Percentiles rank a stretch among this genome's conserved stretches.
These are phyloP conservation scores for Strigomonas culicis DNA, from an alignment of 208 protist species.

Conservation along the genomic window DNA sequence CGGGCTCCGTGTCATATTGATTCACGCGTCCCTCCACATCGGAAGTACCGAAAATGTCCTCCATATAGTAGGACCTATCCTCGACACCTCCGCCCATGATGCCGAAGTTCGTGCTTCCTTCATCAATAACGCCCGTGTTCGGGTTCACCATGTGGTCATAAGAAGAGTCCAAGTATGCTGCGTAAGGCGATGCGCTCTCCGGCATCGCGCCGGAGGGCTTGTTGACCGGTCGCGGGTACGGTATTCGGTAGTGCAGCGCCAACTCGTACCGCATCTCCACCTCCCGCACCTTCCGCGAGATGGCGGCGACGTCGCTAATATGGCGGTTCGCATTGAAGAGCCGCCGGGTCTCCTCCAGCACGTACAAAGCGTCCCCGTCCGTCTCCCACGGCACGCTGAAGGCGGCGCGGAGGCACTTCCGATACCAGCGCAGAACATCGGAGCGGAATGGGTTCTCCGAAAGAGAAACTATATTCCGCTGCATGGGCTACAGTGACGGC, in stretches of 20 bases:
- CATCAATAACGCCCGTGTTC: conserved; percentile 48
- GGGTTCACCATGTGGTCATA: conserved; percentile 80
- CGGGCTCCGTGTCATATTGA: conserved; percentile 31
- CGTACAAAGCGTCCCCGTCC: conserved; percentile 84
- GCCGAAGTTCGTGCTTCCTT: conserved; percentile 70
- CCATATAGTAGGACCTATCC: conserved; percentile 36
- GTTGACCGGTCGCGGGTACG: conserved; percentile 80
- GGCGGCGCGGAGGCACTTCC: conserved; percentile 71
- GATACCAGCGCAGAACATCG: conserved; percentile 80
- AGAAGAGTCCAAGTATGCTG: conserved; percentile 79
- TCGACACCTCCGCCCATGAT: conserved; percentile 49
- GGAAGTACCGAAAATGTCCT: conserved; percentile 35
- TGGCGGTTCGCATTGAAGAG: conserved; percentile 68
- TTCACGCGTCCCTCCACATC: conserved; percentile 42
- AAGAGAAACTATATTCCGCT: conserved; percentile 15
- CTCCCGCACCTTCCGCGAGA: conserved; percentile 82
- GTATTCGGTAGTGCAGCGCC: conserved; percentile 81
- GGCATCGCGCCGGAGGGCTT: conserved; percentile 77
- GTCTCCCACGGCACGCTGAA: conserved; percentile 79
- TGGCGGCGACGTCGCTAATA: conserved; percentile 50
- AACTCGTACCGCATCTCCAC: conserved; percentile 89
- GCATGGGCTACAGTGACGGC: no score
- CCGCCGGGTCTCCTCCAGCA: conserved; percentile 72
- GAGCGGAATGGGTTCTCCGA: conserved; percentile 53
- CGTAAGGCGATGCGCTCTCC: conserved; percentile 77